These are phyloP conservation scores for Coemansia sp. DNA, from an alignment of 192 early-diverging fungal species.

Conservation along the genomic window DNA sequence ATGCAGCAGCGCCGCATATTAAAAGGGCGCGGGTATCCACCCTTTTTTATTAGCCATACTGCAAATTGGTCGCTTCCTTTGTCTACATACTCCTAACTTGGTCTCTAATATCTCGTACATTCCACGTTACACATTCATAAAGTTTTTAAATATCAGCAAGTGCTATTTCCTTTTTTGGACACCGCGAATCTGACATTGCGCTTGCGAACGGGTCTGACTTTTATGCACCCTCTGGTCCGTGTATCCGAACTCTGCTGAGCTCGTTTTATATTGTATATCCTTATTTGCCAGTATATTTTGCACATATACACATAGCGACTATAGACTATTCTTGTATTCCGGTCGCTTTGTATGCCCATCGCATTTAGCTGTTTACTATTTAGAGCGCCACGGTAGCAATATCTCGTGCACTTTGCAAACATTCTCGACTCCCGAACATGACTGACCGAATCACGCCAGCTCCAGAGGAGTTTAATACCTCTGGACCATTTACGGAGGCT, in stretches of 20 bases:
- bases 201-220: not conserved
- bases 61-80: not conserved
- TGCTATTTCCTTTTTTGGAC: constrained; percentile 8
- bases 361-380: not conserved
- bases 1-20: constrained; percentile 4
- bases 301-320: not conserved
- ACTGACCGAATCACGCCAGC: not conserved
- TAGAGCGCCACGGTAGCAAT: not conserved
- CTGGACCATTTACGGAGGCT: constrained; percentile 14
- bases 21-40: constrained; percentile 8
- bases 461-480: not conserved
- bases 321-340: not conserved
- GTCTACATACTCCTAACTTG: not conserved
- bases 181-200: not conserved
- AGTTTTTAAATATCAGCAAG: not conserved
- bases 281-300: not conserved
- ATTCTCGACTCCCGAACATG: not conserved
- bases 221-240: not conserved
- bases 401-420: not conserved
- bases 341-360: not conserved
- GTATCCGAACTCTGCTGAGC: not conserved
- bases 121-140: not conserved
- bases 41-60: not conserved
- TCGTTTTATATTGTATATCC: not conserved
- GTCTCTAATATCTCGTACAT: not conserved